Evolutionary conservation across 768 basidiomycete species (phyloP), one percentile per base, ranked within the genome.

Genomic region (Cystofilobasidium capitatum): DNA sequence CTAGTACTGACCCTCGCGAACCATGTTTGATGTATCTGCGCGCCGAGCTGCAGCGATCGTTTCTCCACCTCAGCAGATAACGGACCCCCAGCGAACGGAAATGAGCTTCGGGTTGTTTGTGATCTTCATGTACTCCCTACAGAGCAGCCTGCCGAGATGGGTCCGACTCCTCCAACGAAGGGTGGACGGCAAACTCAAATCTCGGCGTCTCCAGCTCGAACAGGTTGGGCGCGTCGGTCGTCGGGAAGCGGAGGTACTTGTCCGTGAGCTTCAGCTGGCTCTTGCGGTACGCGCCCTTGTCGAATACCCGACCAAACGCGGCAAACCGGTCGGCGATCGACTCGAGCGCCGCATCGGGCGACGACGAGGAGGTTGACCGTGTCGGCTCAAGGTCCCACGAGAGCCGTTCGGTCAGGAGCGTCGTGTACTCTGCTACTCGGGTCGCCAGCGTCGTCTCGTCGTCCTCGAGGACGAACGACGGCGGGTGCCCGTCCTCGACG

Each of bases 331-430:
- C n/a, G n/a, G n/a, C n/a, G n/a, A n/a, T n/a, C n/a, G n/a, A n/a
- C n/a, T n/a, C n/a, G n/a, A n/a, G n/a, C n/a, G n/a, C n/a, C n/a
- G n/a, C n/a, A n/a, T n/a, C n/a, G n/a, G 26, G 13, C 40, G 40
- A 14, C 31, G 26, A 61, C 37, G 39, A 61, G 31, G 2, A 10
- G 8, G 16, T 42, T 39, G 39, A 2, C 40, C 47, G 37, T n/a
- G 51, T 14, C 5, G 66, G 66, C 39, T 49, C 66, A 37, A 67
- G 66, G 8, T 62, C 66, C 16, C 31, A 36, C 7, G 47, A 17
- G 13, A 67, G 60, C 0, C 66, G 66, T 20, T 67, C 60, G 37
- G 49, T 13, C 26, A 67, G 59, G 39, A 67, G 24, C n/a, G 39
- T 24, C 39, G 45, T 16, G 59, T 67, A 67, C 31, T 67, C 49